A percentile compares a stretch with the other conserved stretches of the same genome.
Conservation (phyloP, 2,329 filamentous ascomycete species). For the Xylaria hypoxylon region DNA sequence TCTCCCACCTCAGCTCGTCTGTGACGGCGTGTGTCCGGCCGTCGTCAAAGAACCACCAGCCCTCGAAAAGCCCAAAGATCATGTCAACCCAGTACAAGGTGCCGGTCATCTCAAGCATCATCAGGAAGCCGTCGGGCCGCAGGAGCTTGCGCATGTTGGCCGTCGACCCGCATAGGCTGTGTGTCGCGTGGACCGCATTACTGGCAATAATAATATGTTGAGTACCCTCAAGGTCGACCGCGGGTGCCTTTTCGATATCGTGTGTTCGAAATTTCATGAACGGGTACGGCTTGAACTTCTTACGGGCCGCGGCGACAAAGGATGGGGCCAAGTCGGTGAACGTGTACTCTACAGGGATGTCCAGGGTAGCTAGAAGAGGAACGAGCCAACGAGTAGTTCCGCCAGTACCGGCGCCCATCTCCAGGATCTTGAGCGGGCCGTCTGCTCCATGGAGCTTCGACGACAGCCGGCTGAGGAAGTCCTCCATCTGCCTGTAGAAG, state of each 20-base stretch:
- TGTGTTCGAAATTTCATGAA: constrained; percentile 48
- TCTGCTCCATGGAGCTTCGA: constrained; percentile 8
- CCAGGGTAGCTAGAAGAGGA: constrained; percentile 45
- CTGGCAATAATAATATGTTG: constrained; percentile 50
- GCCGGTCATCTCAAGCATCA: constrained; percentile 53
- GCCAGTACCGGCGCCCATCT: constrained; percentile 34
- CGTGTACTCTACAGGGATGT: constrained; percentile 52
- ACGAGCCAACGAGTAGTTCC: constrained; percentile 50
- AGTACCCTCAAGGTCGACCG: constrained; percentile 40
- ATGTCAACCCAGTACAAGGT: constrained; percentile 51
- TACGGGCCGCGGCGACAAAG: constrained; percentile 49
- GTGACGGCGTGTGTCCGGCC: constrained; percentile 46
- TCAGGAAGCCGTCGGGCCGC: constrained; percentile 51
- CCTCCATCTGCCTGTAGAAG: constrained; percentile 51
- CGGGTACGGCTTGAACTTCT: constrained; percentile 41
- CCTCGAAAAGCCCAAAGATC: constrained; percentile 53
- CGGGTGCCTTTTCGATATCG: constrained; percentile 49
- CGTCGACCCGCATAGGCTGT: constrained; percentile 43
- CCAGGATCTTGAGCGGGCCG: constrained; percentile 26
- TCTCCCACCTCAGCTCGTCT: constrained; percentile 43
- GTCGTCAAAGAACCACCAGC: constrained; percentile 56
- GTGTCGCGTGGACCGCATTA: constrained; percentile 55
- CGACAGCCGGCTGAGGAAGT: constrained; percentile 47
- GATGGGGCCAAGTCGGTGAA: constrained; percentile 55
- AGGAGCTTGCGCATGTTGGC: constrained; percentile 48